Base-by-base conservation (phyloP, 2,329 filamentous ascomycete species). In the Xylariaceae sp. region DNA sequence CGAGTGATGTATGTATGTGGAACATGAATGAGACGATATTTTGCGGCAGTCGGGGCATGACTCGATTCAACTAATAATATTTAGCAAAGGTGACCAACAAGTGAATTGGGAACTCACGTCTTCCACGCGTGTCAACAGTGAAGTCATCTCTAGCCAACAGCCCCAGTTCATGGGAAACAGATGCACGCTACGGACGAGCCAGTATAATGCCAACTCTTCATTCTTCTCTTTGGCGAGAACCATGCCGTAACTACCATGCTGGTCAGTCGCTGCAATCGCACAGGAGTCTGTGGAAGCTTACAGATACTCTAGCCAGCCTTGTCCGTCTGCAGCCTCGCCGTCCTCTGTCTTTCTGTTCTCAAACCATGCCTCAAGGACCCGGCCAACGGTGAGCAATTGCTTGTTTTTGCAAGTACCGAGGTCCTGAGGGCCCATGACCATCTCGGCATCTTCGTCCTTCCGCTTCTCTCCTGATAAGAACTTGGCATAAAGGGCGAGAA, bases 121-220 rank as follows among this genome's bases (percentile, higher is more conserved):
- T 71, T 97, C 92, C 7, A 88, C 81, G 27, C 88, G 86, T 29
- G 85, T 84, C 55, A 96, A 83, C 21, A 97, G 78, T 32, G 86
- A 86, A 3, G 89, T 90, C 71, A 99, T 83, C 74, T 99, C 94
- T 53, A 94, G 82, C 94, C 94, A 99, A 57, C 92, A 92, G 6
- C 92, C 91, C 94, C 94, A 99, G 68, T 97, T 96, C 82, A 92
- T 96, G 1, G 92, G 90, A 65, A 92, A 96, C 33, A 91, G 77
- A 69, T 95, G 89, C 8, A 97, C 90, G 67, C 92, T 96, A 59
- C 85, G 83, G 45, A 97, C 79, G n/a, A 99, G 80, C 81, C 89
- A 96, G 59, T 89, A 84, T 72, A 93, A 86, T 1, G 94, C 94
- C 55, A 89, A 81, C 37, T 86, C 81, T 62, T 96, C 92, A 64